phyloP scores from a whole-genome alignment of 2,329 filamentous ascomycete genomes.

The Colletotrichum sp. region DNA sequence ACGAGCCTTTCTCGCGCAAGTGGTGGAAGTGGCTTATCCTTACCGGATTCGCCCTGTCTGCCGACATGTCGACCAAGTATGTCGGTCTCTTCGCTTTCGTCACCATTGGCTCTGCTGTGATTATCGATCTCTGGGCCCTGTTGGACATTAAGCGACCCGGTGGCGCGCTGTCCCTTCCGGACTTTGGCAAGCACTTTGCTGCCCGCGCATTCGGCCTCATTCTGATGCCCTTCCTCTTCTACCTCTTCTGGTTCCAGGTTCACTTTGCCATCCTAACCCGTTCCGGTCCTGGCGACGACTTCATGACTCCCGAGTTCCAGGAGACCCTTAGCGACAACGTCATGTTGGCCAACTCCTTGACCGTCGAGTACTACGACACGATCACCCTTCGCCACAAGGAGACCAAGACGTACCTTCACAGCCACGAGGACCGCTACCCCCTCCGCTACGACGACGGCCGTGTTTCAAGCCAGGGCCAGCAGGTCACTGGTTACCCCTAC shows the following conservation, averaged over 20 bases:
- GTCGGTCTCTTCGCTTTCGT: constrained; percentile 97
- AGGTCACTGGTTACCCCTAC: constrained; percentile 96
- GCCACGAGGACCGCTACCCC: constrained; percentile 86
- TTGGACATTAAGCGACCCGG: constrained; percentile 85
- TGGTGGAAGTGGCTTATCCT: constrained; percentile 99
- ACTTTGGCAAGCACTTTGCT: constrained; percentile 88
- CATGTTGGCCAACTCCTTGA: constrained; percentile 86
- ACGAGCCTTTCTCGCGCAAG: constrained; percentile 87
- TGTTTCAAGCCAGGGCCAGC: constrained; percentile 96
- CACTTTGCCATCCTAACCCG: constrained; percentile 89
- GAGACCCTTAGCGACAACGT: constrained; percentile 94
- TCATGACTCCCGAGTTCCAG: constrained; percentile 98
- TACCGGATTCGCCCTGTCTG: constrained; percentile 92
- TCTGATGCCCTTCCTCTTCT: constrained; percentile 93
- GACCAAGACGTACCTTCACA: constrained; percentile 95
- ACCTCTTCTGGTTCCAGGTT: constrained; percentile 99
- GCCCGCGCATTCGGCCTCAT: constrained; percentile 88
- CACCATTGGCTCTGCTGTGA: constrained; percentile 91
- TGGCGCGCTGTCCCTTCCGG: constrained; percentile 77
- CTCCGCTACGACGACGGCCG: constrained; percentile 96
- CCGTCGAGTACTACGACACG: constrained; percentile 87
- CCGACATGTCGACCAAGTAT: constrained; percentile 98
- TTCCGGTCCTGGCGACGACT: constrained; percentile 95
- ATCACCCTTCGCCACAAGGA: constrained; percentile 95
- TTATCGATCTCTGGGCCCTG: constrained; percentile 94